Percentiles rank a stretch among this genome's conserved stretches.
Evolutionary conservation across 805 yeast species (phyloP).

Genomic region (Geotrichum ghanense): DNA sequence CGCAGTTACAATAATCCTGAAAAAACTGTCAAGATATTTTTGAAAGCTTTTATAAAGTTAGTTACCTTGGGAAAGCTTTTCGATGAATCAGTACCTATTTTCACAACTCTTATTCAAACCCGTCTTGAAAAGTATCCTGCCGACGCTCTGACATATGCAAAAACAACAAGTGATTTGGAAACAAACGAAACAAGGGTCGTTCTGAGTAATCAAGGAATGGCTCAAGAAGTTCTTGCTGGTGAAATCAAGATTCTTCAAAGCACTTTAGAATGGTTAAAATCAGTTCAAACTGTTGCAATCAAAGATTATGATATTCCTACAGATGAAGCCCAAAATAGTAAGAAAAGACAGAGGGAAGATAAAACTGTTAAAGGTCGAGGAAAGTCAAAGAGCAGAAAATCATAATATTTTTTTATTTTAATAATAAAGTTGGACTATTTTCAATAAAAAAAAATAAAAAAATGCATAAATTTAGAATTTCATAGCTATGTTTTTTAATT

Average conservation of each 20-base stretch:
- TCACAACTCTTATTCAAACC: constrained; percentile 7
- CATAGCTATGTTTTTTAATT: too few relatives aligned
- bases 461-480: too few relatives aligned
- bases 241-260: constrained; percentile 19
- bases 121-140: constrained; percentile 16
- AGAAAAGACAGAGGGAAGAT: not conserved
- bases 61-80: constrained; percentile 10
- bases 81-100: constrained; percentile 8
- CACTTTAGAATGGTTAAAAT: constrained; percentile 16
- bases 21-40: constrained; percentile 4
- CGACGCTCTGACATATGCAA: not conserved
- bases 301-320: not conserved
- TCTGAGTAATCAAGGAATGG: constrained; percentile 11
- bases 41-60: constrained; percentile 7
- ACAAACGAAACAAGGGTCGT: not conserved
- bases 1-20: not conserved
- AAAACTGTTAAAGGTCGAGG: not conserved
- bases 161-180: not conserved
- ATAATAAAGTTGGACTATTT: too few relatives aligned
- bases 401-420: too few relatives aligned
- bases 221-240: constrained; percentile 17
- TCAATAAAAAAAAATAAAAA: too few relatives aligned
- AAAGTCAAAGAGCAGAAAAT: too few relatives aligned
- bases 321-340: not conserved
- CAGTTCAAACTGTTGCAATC: not conserved